Evolutionary conservation across 169 alveolate species (phyloP).

Genomic region (Plasmodium vivax): DNA sequence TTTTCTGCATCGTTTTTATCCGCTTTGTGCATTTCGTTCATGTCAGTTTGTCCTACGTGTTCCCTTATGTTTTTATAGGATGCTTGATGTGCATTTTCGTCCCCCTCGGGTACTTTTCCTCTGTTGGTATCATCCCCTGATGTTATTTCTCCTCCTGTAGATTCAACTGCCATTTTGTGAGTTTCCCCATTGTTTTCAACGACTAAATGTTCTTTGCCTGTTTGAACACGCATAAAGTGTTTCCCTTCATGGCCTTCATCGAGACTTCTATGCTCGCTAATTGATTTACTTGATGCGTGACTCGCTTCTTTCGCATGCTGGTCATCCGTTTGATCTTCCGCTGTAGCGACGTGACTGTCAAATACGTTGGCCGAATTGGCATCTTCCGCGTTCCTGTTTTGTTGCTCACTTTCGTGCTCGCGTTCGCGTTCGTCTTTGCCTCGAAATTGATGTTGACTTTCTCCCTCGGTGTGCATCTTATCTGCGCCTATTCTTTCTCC

Average conservation of each 20-base stretch:
- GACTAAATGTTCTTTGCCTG: background rate
- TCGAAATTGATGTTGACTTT: background rate
- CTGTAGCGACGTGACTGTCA: background rate
- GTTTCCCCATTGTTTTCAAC: background rate
- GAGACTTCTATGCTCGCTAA: background rate
- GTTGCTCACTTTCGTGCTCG: background rate
- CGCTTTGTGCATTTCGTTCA: background rate
- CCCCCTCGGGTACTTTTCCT: background rate
- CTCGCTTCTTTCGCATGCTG: background rate
- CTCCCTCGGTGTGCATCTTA: background rate
- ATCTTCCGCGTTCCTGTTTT: background rate
- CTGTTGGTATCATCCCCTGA: background rate
- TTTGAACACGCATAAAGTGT: background rate
- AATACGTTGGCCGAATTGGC: background rate
- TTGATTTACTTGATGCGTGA: background rate
- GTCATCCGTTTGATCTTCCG: background rate
- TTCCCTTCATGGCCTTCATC: background rate
- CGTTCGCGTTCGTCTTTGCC: background rate
- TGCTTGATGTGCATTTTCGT: background rate
- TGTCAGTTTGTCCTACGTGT: background rate
- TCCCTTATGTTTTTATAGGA: background rate
- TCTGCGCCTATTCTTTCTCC: background rate
- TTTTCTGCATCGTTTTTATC: background rate
- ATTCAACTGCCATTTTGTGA: background rate
- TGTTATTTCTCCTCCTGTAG: slow-evolving; percentile 8